Percentiles rank a stretch among this genome's conserved stretches.
These are phyloP conservation scores for Penicillium tannophilum DNA, from an alignment of 495 filamentous ascomycete species.

Conservation along the genomic window DNA sequence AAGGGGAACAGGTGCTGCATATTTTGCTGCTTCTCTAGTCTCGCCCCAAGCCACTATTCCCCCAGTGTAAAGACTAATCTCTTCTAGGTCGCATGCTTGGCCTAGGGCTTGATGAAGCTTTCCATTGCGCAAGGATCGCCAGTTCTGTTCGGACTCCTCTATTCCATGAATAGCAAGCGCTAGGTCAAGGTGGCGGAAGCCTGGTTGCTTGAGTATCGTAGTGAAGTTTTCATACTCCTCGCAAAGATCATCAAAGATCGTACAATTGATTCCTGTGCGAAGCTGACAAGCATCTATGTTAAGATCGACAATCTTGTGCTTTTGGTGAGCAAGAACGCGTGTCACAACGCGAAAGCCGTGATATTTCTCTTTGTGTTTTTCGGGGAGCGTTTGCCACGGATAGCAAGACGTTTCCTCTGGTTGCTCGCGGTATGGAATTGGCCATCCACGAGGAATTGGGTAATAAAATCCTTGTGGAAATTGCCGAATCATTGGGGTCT, in stretches of 20 bases:
- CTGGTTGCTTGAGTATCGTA: background rate
- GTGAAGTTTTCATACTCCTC: background rate
- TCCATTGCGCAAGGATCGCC: too few relatives aligned
- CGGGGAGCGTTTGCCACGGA: slow-evolving; percentile 9
- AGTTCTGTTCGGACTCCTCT: background rate
- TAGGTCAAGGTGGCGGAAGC: background rate
- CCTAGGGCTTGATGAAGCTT: too few relatives aligned
- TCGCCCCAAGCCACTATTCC: background rate
- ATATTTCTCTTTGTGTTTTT: slow-evolving; percentile 21
- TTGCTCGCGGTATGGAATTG: background rate
- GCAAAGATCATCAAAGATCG: background rate
- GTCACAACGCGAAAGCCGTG: slow-evolving; percentile 24
- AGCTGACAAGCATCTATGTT: slow-evolving; percentile 21
- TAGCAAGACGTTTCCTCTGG: slow-evolving; percentile 6
- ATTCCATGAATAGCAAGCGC: background rate
- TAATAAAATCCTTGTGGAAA: slow-evolving; percentile 37
- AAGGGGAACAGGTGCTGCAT: background rate
- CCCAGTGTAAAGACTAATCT: background rate
- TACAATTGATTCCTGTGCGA: slow-evolving; percentile 17
- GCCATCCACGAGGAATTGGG: slow-evolving; percentile 34
- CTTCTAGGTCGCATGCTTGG: too few relatives aligned
- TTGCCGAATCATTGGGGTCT: slow-evolving; percentile 36
- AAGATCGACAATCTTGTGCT: slow-evolving; percentile 23
- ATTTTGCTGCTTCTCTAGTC: too few relatives aligned
- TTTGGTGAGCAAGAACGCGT: slow-evolving; percentile 15